Base-by-base conservation (phyloP, 345 rosid genomes). In the Bruguiera parviflora region DNA sequence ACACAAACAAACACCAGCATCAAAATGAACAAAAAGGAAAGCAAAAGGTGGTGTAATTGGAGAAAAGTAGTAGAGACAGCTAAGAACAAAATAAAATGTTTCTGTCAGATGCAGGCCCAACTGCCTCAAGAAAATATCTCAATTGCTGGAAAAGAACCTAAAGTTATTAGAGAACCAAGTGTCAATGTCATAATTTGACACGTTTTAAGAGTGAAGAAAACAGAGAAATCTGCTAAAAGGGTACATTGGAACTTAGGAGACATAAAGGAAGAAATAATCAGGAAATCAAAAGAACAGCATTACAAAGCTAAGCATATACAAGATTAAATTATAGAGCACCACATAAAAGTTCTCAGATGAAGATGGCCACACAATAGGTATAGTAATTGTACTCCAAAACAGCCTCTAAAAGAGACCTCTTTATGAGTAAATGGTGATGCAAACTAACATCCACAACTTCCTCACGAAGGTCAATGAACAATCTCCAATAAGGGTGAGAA, bases 401-500 rank as follows among this genome's bases (percentile, higher is more conserved):
- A 31, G 55, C n/a, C 22, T 6, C 8, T 52, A 53, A 32, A 10
- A 13, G 56, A 29, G 46, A 29, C 15, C 43, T 32, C 32, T 7
- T 53, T 19, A 55, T 19, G 64, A 33, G 72, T 51, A 77, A 29
- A 39, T 53, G 33, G 64, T 61, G 59, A 31, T 43, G 24, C 19
- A 58, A 24, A 35, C 8, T 51, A 63, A 47, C 53, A 51, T 58
- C 31, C 27, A 5, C 31, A 24, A 58, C 58, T 35, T 3, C 47
- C n/a, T 31, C 53, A 49, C 55, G 49, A 76, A 71, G 46, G 57
- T 49, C 65, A 53, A 6, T 65, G 37, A 43, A 58, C 68, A 35
- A 56, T 22, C 20, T 7, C 27, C 68, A 15, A 21, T 1, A 28
- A 58, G 53, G 69, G 47, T 18, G 24, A 49, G 28, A 70, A 25